A percentile compares a stretch with the other conserved stretches of the same genome.
phyloP scores from a whole-genome alignment of 1,284 basidiomycete genomes.

The Ganoderma boninense region DNA sequence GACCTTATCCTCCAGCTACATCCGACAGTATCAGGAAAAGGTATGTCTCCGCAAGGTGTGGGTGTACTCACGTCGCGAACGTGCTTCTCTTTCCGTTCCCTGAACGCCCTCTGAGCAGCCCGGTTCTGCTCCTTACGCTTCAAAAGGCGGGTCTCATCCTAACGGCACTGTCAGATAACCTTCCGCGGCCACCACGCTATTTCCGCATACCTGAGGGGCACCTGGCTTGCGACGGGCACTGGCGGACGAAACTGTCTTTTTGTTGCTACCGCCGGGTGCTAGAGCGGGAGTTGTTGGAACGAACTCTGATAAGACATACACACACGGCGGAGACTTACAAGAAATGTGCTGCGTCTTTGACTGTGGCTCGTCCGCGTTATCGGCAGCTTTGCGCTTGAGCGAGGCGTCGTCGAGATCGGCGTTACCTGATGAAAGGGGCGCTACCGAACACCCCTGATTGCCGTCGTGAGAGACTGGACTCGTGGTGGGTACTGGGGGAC shows the following conservation, averaged over 20 bases:
- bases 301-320: constrained; percentile 3
- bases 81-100: constrained; percentile 89
- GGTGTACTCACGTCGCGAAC: constrained; percentile 78
- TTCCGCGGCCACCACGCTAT: background rate
- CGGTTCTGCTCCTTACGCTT: constrained; percentile 91
- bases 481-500: constrained; percentile 62
- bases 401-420: constrained; percentile 45
- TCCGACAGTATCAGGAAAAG: constrained; percentile 11
- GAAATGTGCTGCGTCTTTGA: constrained; percentile 69
- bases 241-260: constrained; percentile 40
- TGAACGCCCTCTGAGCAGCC: constrained; percentile 86
- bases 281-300: constrained; percentile 17
- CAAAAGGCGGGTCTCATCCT: constrained; percentile 77
- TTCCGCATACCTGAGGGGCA: constrained; percentile 40
- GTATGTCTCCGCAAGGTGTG: constrained; percentile 13
- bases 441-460: constrained; percentile 44
- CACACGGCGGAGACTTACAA: constrained; percentile 26
- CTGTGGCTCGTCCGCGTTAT: constrained; percentile 63
- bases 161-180: constrained; percentile 22
- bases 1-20: constrained; percentile 83
- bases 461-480: constrained; percentile 41
- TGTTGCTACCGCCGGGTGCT: constrained; percentile 27
- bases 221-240: constrained; percentile 52
- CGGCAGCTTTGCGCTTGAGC: constrained; percentile 79
- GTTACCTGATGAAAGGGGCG: constrained; percentile 11